Conservation (phyloP, 2,329 filamentous ascomycete species). For the Colletotrichum lini region DNA sequence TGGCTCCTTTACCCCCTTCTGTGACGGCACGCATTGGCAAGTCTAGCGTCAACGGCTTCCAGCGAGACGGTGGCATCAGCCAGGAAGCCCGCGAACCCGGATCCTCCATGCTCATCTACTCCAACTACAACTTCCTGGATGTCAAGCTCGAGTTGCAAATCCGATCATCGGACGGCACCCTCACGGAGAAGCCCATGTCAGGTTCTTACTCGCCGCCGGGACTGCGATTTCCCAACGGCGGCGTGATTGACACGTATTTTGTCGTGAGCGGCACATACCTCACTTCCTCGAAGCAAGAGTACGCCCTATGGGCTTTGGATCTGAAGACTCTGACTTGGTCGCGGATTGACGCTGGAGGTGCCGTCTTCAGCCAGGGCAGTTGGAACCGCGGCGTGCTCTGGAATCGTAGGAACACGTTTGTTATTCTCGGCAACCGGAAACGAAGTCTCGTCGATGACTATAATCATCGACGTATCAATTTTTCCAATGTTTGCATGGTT, state of each 20-base stretch:
- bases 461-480: slow-evolving; percentile 97
- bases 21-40: slow-evolving; percentile 78
- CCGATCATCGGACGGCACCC: slow-evolving; percentile 83
- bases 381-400: slow-evolving; percentile 97
- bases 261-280: slow-evolving; percentile 98
- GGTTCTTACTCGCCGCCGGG: slow-evolving; percentile 90
- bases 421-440: slow-evolving; percentile 94
- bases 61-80: slow-evolving; percentile 64
- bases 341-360: slow-evolving; percentile 93
- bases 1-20: slow-evolving; percentile 82
- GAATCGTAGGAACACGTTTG: slow-evolving; percentile 94
- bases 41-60: slow-evolving; percentile 59
- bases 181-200: slow-evolving; percentile 91
- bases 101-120: slow-evolving; percentile 94
- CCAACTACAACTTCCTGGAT: slow-evolving; percentile 98
- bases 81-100: slow-evolving; percentile 71
- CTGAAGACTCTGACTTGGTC: slow-evolving; percentile 92
- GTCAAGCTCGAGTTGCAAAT: slow-evolving; percentile 97
- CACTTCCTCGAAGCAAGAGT: slow-evolving; percentile 98
- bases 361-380: slow-evolving; percentile 95
- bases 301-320: slow-evolving; percentile 95
- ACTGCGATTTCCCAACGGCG: slow-evolving; percentile 94
- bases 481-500: slow-evolving; percentile 95
- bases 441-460: slow-evolving; percentile 97
- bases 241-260: slow-evolving; percentile 95